phyloP scores from a whole-genome alignment of 2,329 filamentous ascomycete genomes.

The Helotiales sp. region DNA sequence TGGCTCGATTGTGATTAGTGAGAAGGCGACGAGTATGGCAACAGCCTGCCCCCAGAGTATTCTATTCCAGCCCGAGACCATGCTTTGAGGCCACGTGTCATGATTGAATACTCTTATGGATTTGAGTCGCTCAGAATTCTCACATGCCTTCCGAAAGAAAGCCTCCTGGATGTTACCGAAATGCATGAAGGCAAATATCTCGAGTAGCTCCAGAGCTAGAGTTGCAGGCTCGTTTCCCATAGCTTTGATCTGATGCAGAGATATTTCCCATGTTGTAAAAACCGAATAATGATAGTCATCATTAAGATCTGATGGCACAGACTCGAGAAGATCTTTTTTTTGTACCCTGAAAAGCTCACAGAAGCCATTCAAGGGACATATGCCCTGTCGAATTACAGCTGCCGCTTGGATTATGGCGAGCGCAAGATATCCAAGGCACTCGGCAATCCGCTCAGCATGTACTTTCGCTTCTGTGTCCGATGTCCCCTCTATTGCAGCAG shows the following conservation, averaged over 20 bases:
- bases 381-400: constrained; percentile 19
- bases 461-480: neutral
- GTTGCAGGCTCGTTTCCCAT: neutral
- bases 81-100: constrained; percentile 1
- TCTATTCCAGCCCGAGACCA: constrained; percentile 15
- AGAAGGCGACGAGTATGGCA: constrained; percentile 9
- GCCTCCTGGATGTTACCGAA: constrained; percentile 14
- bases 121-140: no score
- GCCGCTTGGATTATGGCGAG: constrained; percentile 35
- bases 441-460: constrained; percentile 21
- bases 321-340: constrained; percentile 15
- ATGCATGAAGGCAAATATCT: constrained; percentile 21
- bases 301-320: neutral
- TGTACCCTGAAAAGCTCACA: constrained; percentile 10
- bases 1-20: constrained; percentile 8
- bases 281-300: constrained; percentile 16
- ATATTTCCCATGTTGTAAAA: constrained; percentile 25
- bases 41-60: constrained; percentile 11
- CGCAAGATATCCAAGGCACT: constrained; percentile 29
- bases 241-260: constrained; percentile 11
- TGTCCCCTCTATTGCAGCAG: constrained; percentile 8
- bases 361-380: constrained; percentile 17
- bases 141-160: constrained; percentile 3
- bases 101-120: neutral
- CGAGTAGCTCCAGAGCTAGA: constrained; percentile 18